phyloP scores from a whole-genome alignment of 2,329 filamentous ascomycete genomes.

The Aspergillus puulaauensis region DNA sequence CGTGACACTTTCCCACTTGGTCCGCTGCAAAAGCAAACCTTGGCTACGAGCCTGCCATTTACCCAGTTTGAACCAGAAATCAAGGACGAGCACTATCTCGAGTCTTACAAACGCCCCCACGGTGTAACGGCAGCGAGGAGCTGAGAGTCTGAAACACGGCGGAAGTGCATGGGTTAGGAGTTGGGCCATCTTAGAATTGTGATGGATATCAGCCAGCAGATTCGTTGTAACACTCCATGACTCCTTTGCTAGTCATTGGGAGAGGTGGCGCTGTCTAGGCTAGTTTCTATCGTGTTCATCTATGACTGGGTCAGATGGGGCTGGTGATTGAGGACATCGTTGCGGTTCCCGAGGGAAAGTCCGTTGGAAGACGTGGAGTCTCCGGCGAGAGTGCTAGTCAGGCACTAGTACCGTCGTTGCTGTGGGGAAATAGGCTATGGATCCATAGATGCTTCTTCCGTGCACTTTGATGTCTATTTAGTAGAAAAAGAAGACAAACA shows the following conservation, averaged over 20 bases:
- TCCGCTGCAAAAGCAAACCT: not conserved
- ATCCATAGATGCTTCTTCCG: too few relatives aligned
- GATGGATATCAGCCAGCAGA: not conserved
- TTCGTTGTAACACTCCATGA: not conserved
- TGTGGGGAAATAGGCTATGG: not conserved
- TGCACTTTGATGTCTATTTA: too few relatives aligned
- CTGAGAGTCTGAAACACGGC: not conserved
- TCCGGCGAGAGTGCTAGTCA: not conserved
- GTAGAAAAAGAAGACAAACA: too few relatives aligned
- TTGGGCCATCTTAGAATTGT: not conserved
- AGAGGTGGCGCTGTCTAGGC: slow-evolving; percentile 7
- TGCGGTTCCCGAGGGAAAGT: not conserved
- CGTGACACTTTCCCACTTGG: slow-evolving; percentile 6
- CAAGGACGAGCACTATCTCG: not conserved
- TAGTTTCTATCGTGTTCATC: slow-evolving; percentile 4
- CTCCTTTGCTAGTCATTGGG: not conserved
- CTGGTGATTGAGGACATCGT: not conserved
- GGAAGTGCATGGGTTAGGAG: not conserved
- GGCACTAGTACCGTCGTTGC: not conserved
- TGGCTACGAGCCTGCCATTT: not conserved
- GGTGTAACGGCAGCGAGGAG: not conserved
- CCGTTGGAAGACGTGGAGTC: not conserved
- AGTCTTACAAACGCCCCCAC: not conserved
- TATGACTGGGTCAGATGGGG: slow-evolving; percentile 3
- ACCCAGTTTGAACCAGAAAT: not conserved